Evolutionary conservation across 371 early-diverging fungal genomes (phyloP).

Genomic region (Haplosporangium sp.): DNA sequence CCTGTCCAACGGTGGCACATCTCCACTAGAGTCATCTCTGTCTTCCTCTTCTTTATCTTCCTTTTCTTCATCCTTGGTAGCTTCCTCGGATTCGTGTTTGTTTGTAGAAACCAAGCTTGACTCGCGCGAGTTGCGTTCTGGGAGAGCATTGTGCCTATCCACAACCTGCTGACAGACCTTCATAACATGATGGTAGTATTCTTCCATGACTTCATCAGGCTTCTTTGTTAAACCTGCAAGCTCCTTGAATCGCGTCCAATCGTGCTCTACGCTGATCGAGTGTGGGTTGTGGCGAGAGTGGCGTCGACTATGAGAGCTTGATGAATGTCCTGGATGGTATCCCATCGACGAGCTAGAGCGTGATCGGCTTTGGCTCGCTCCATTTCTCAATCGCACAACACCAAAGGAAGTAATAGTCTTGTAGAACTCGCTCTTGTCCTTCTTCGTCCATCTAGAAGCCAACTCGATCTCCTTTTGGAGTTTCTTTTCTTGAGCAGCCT

Average conservation of each 20-base stretch:
- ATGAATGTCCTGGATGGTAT: slow-evolving; percentile 45
- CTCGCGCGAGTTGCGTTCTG: slow-evolving; percentile 57
- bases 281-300: slow-evolving; percentile 37
- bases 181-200: slow-evolving; percentile 68
- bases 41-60: slow-evolving; percentile 53
- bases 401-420: slow-evolving; percentile 79
- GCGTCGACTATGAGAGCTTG: slow-evolving; percentile 36
- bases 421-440: slow-evolving; percentile 77
- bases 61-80: slow-evolving; percentile 57
- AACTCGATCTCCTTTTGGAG: slow-evolving; percentile 59
- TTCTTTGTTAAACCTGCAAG: slow-evolving; percentile 76
- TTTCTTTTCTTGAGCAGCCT: slow-evolving; percentile 60
- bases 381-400: slow-evolving; percentile 57
- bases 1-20: slow-evolving; percentile 72
- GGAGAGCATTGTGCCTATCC: slow-evolving; percentile 29
- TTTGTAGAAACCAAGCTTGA: slow-evolving; percentile 56
- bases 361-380: slow-evolving; percentile 15
- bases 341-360: slow-evolving; percentile 27
- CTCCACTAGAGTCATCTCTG: slow-evolving; percentile 60
- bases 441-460: slow-evolving; percentile 75
- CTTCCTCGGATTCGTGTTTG: slow-evolving; percentile 39
- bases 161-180: slow-evolving; percentile 73
- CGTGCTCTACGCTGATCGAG: slow-evolving; percentile 15
- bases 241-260: slow-evolving; percentile 81
- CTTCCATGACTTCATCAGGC: slow-evolving; percentile 77